Evolutionary conservation across 768 basidiomycete genomes (phyloP), one percentile per base, ranked within the genome.

Genomic region (Suillus decipiens): DNA sequence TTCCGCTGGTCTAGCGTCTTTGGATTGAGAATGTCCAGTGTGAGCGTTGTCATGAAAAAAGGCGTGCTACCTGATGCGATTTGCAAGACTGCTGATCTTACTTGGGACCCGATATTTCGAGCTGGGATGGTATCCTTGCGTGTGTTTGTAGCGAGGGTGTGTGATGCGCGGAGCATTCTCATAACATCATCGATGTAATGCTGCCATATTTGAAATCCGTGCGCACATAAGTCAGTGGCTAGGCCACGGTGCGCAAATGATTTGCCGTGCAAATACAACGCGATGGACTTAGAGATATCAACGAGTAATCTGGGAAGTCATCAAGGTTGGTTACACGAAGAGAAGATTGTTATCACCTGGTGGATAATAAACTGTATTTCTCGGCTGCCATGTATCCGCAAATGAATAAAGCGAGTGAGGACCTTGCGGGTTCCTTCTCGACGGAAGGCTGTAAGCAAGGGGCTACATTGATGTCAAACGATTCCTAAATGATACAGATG

Each of bases 181-280:
- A 95, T 90, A 0, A 94, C n/a, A n/a, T n/a, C 86, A 67, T 99
- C 95, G 63, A 95, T 83, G 68, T 95, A 95, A 67, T 94, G 88
- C 70, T 97, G 95, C 95, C 96, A 99, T 56, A 96, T 87, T 50
- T 89, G 84, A 72, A 98, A 99, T 0, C 96, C 96, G 53, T 91
- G 87, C 1, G 92, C 89, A 68, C 93, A 95, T 11, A 98, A 80
- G 70, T 99, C 96, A 66, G 97, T 88, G 0, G 92, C 94, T 14
- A 95, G 80, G 3, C 86, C 80, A 8, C 89, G 80, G 72, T 92
- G 85, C 1, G 79, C 80, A 0, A 88, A 87, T 8, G 81, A 78
- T 56, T 90, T 87, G 63, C 92, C 89, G 60, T 93, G 84, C 14
- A 99, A 80, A 69, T 90, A 95, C 11, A 89, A 67, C 0, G 84